Base-by-base conservation (phyloP, 2,329 filamentous ascomycete genomes). In the Pseudogymnoascus sp. region DNA sequence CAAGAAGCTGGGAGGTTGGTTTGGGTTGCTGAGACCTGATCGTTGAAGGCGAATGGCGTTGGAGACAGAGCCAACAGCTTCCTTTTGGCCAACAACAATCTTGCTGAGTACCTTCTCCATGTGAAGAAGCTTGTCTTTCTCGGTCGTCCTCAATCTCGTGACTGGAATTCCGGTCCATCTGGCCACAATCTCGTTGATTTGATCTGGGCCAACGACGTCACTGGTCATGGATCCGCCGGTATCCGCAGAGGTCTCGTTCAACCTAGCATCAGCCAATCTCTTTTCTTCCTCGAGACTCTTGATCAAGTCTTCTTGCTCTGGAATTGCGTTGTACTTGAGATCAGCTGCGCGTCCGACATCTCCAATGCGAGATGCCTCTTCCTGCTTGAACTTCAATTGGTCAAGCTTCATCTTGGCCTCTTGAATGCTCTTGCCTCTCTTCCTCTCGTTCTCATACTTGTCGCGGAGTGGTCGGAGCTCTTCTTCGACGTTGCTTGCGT, bases 151-250 rank as follows among this genome's bases (percentile, higher is more conserved):
- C 42, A 99, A 86, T 66, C 93, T 84, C 4, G 92, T 97, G 64
- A 99, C 91, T 1, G 95, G 95, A 70, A 99, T 99, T 67, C 95
- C 95, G n/a, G 95, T 99, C 91, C 93, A 97, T 66, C 92, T 88
- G 62, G 90, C 89, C 62, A 99, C 95, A 66, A 99, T 99, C 73
- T 97, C 93, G 75, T 99, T 97, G 82, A 99, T 99, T 76, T 99
- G 93, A 68, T 99, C 95, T 10, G 93, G 92, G 5, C 95, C 95
- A 68, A 99, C 95, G 56, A 95, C 85, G 73, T 99, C 95, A 2
- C 93, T 96, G 62, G 97, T 84, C 75, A 97, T 88, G 23, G 90
- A 85, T 62, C 87, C 85, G 63, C 84, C 84, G 3, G 81, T 76
- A 37, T 89, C 90, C 28, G 79, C 76, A 31, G 78, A 78, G 8